phyloP scores from a whole-genome alignment of 1,139 yeast species.

The Williopsis jadinii region DNA sequence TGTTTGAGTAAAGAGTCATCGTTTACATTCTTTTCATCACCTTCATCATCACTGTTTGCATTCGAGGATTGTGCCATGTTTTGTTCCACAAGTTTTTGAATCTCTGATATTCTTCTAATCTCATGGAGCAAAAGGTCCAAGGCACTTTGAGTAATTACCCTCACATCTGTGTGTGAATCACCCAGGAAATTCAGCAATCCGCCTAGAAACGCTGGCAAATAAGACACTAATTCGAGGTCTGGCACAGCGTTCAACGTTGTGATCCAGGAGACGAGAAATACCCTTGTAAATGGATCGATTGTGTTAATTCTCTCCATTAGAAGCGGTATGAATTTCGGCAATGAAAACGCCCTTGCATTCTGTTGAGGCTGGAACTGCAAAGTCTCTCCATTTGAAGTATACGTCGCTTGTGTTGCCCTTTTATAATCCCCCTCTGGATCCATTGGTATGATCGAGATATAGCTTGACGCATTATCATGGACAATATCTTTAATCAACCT shows the following conservation, averaged over 20 bases:
- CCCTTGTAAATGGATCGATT: slow-evolving; percentile 86
- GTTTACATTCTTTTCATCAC: slow-evolving; percentile 10
- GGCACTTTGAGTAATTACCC: slow-evolving; percentile 77
- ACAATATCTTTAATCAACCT: slow-evolving; percentile 90
- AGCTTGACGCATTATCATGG: slow-evolving; percentile 88
- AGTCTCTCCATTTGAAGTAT: slow-evolving; percentile 46
- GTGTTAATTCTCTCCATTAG: slow-evolving; percentile 87
- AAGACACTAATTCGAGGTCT: slow-evolving; percentile 78
- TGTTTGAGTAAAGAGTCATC: slow-evolving; percentile 10
- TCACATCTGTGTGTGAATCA: slow-evolving; percentile 81
- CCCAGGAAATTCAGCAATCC: slow-evolving; percentile 78
- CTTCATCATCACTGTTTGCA: slow-evolving; percentile 8
- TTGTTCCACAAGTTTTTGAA: slow-evolving; percentile 35
- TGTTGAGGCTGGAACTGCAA: slow-evolving; percentile 63
- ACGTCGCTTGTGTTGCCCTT: slow-evolving; percentile 39
- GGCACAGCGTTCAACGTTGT: slow-evolving; percentile 89
- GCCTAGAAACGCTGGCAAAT: slow-evolving; percentile 82
- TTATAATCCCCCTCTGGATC: slow-evolving; percentile 37
- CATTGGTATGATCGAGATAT: slow-evolving; percentile 70
- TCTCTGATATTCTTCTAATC: slow-evolving; percentile 64
- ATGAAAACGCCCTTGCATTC: slow-evolving; percentile 69
- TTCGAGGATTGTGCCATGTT: slow-evolving; percentile 9
- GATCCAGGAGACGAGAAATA: slow-evolving; percentile 90
- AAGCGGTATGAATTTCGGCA: slow-evolving; percentile 85
- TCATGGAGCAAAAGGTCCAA: slow-evolving; percentile 74